Conservation (phyloP, 352 stramenopile genomes). For the Saprolegnia parasitica region DNA sequence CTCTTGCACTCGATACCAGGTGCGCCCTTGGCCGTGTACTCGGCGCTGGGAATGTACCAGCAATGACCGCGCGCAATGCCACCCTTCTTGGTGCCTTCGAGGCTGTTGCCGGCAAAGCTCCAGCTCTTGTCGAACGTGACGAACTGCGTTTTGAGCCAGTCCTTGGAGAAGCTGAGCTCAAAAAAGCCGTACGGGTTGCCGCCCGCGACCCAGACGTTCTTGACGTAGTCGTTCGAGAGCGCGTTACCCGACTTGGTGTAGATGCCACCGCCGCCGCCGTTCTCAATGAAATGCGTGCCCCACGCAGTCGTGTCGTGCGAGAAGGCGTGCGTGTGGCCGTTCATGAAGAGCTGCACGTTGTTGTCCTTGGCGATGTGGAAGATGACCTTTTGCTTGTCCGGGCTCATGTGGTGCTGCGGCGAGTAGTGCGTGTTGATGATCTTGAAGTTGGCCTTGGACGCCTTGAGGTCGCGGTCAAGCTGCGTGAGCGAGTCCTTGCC, state of each 20-base stretch:
- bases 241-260: slow-evolving; percentile 64
- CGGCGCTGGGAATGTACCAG: slow-evolving; percentile 46
- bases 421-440: slow-evolving; percentile 75
- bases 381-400: slow-evolving; percentile 59
- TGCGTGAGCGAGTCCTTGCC: slow-evolving; percentile 54
- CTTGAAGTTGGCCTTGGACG: slow-evolving; percentile 61
- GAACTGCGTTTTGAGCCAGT: slow-evolving; percentile 58
- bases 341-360: slow-evolving; percentile 58
- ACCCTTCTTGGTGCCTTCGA: slow-evolving; percentile 43
- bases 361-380: slow-evolving; percentile 45
- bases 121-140: slow-evolving; percentile 63
- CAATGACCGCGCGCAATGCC: slow-evolving; percentile 64
- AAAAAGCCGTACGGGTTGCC: slow-evolving; percentile 67
- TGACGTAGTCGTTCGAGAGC: slow-evolving; percentile 52
- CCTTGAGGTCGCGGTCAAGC: slow-evolving; percentile 42
- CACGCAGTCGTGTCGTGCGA: slow-evolving; percentile 82
- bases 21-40: slow-evolving; percentile 3
- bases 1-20: slow-evolving; percentile 15
- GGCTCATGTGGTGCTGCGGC: slow-evolving; percentile 65
- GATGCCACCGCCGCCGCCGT: slow-evolving; percentile 66
- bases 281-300: slow-evolving; percentile 81
- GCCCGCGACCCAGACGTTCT: slow-evolving; percentile 56
- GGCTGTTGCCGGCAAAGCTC: slow-evolving; percentile 43
- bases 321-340: slow-evolving; percentile 57
- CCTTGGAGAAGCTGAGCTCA: slow-evolving; percentile 47